phyloP scores from a whole-genome alignment of 371 early-diverging fungal species.

The Mycotypha africana region DNA sequence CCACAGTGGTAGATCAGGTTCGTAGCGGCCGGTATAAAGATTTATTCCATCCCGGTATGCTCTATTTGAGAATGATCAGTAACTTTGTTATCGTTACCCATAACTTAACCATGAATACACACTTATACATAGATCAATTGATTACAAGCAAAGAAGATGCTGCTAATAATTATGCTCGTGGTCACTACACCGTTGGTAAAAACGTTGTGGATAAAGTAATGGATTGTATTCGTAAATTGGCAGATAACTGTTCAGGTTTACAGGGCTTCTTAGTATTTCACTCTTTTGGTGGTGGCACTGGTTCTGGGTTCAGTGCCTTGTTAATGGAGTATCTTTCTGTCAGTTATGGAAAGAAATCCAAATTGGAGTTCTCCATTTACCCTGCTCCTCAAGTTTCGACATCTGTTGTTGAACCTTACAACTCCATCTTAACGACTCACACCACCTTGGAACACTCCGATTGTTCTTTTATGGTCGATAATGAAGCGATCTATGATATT shows the following conservation, averaged over 20 bases:
- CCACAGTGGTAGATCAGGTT: slow-evolving; percentile 96
- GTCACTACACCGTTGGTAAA: slow-evolving; percentile 99
- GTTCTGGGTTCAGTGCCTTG: slow-evolving; percentile 94
- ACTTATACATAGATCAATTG: slow-evolving; percentile 47
- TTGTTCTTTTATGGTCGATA: slow-evolving; percentile 91
- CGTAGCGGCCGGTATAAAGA: slow-evolving; percentile 94
- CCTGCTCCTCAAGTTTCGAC: slow-evolving; percentile 98
- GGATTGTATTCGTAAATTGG: slow-evolving; percentile 96
- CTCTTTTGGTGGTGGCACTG: slow-evolving; percentile 99
- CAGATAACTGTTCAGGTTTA: slow-evolving; percentile 96
- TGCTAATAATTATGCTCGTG: slow-evolving; percentile 99
- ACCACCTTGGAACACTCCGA: slow-evolving; percentile 98
- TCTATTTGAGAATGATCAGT: too few relatives aligned
- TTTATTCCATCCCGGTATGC: slow-evolving; percentile 93
- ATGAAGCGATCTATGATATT: slow-evolving; percentile 98
- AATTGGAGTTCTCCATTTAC: slow-evolving; percentile 99
- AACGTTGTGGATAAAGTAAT: slow-evolving; percentile 94
- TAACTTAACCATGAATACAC: too few relatives aligned
- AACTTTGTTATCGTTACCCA: too few relatives aligned
- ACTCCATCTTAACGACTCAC: slow-evolving; percentile 96
- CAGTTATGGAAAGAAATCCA: slow-evolving; percentile 99
- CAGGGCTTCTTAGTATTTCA: slow-evolving; percentile 98
- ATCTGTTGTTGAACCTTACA: slow-evolving; percentile 99
- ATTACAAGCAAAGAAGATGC: slow-evolving; percentile 99
- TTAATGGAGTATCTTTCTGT: slow-evolving; percentile 95